A percentile compares a stretch with the other conserved stretches of the same genome.
These are phyloP conservation scores for Apiospora pterosperma DNA, from an alignment of 2,329 filamentous ascomycete species.

Conservation along the genomic window DNA sequence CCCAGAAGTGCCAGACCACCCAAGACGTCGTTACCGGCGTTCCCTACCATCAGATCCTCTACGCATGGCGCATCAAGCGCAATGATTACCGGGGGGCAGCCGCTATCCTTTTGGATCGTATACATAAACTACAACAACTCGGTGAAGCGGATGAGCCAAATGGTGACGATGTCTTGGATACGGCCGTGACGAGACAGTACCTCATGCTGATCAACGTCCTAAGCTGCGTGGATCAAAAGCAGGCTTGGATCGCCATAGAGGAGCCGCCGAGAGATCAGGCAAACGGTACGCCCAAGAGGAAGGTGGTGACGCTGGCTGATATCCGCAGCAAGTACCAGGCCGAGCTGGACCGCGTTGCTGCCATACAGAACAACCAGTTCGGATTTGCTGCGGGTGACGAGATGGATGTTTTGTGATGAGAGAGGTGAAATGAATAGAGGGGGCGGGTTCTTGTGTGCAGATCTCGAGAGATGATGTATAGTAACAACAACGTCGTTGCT, in stretches of 20 bases:
- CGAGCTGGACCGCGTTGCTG: conserved; percentile 83
- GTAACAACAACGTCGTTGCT: background rate
- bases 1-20: conserved; percentile 66
- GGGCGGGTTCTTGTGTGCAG: background rate
- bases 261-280: conserved; percentile 19
- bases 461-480: background rate
- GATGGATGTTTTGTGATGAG: conserved; percentile 47
- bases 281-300: conserved; percentile 50
- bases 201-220: conserved; percentile 91
- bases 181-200: conserved; percentile 69
- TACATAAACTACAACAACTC: conserved; percentile 57
- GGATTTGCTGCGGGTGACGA: conserved; percentile 60
- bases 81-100: conserved; percentile 82
- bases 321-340: conserved; percentile 84
- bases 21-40: conserved; percentile 61
- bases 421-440: background rate
- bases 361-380: conserved; percentile 87
- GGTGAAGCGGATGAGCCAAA: conserved; percentile 56
- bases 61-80: conserved; percentile 82
- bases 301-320: conserved; percentile 81
- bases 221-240: conserved; percentile 73
- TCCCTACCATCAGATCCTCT: conserved; percentile 85
- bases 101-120: conserved; percentile 58
- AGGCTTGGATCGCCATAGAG: conserved; percentile 74
- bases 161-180: conserved; percentile 57